Conservation (phyloP, 2,329 filamentous ascomycete species). For the Neoarthrinium moseri region DNA sequence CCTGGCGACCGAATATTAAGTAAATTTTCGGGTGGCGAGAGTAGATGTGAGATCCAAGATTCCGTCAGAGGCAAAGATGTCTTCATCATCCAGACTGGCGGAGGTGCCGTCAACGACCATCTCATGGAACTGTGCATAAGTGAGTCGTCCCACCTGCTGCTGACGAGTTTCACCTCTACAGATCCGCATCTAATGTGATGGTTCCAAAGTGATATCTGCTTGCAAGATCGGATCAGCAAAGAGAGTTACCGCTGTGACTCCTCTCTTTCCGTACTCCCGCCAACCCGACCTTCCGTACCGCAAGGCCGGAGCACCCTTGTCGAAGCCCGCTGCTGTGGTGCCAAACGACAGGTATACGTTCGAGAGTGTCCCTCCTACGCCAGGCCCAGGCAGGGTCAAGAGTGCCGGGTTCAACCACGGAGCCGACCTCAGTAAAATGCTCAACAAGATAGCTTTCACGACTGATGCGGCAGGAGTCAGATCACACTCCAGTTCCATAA, state of each 20-base stretch:
- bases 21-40: slow-evolving; percentile 96
- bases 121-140: slow-evolving; percentile 94
- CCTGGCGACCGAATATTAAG: slow-evolving; percentile 77
- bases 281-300: slow-evolving; percentile 97
- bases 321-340: slow-evolving; percentile 57
- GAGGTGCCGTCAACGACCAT: slow-evolving; percentile 91
- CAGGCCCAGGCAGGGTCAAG: slow-evolving; percentile 68
- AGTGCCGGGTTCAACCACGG: slow-evolving; percentile 66
- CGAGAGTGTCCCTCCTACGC: slow-evolving; percentile 87
- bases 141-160: slow-evolving; percentile 16
- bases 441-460: slow-evolving; percentile 64
- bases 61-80: slow-evolving; percentile 98
- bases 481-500: slow-evolving; percentile 36
- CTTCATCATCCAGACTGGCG: slow-evolving; percentile 94
- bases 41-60: slow-evolving; percentile 91
- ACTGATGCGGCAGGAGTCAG: slow-evolving; percentile 25
- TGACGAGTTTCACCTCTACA: no score
- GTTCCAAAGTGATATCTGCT: slow-evolving; percentile 89
- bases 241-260: slow-evolving; percentile 89
- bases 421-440: slow-evolving; percentile 70
- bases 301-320: slow-evolving; percentile 86
- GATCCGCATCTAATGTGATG: no score
- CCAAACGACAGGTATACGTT: slow-evolving; percentile 73
- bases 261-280: slow-evolving; percentile 93
- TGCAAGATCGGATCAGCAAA: slow-evolving; percentile 93